Evolutionary conservation across 2,329 filamentous ascomycete species (phyloP).

Genomic region (Alternaria sp.): DNA sequence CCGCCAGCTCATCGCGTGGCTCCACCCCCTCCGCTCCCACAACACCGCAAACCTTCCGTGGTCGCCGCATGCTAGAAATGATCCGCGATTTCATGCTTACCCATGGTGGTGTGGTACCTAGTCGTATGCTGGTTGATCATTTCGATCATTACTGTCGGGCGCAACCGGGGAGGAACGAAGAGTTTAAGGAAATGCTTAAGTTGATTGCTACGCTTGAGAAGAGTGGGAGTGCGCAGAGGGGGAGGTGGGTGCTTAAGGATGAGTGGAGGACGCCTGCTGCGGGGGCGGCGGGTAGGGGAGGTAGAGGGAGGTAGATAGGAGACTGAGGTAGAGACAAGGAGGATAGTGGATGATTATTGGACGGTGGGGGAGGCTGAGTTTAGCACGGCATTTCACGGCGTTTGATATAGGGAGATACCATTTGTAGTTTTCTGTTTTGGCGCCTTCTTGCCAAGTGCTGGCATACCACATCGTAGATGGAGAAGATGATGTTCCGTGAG

Average conservation of each 20-base stretch:
- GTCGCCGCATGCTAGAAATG: constrained; percentile 55
- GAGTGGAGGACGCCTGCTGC: constrained; percentile 48
- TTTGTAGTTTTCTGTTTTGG: background rate
- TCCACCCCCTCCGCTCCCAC: constrained; percentile 35
- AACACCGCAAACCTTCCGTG: constrained; percentile 32
- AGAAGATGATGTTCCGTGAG: background rate
- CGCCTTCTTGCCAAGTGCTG: background rate
- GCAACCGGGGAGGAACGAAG: constrained; percentile 66
- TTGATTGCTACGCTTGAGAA: constrained; percentile 75
- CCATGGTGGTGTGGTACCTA: constrained; percentile 79
- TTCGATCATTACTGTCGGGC: constrained; percentile 82
- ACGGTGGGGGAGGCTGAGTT: background rate
- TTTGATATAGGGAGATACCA: background rate
- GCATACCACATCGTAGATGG: background rate
- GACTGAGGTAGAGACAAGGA: background rate
- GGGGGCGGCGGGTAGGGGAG: background rate
- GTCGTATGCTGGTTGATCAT: constrained; percentile 86
- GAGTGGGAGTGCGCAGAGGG: constrained; percentile 56
- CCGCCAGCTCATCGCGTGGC: constrained; percentile 30
- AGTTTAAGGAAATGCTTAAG: constrained; percentile 83
- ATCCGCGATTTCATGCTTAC: constrained; percentile 80
- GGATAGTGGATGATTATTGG: too few species aligned
- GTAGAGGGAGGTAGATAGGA: background rate
- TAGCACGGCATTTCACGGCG: background rate
- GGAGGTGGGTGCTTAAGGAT: constrained; percentile 66